These are phyloP conservation scores for Ramaria sp. DNA, from an alignment of 768 basidiomycete species.

Conservation along the genomic window DNA sequence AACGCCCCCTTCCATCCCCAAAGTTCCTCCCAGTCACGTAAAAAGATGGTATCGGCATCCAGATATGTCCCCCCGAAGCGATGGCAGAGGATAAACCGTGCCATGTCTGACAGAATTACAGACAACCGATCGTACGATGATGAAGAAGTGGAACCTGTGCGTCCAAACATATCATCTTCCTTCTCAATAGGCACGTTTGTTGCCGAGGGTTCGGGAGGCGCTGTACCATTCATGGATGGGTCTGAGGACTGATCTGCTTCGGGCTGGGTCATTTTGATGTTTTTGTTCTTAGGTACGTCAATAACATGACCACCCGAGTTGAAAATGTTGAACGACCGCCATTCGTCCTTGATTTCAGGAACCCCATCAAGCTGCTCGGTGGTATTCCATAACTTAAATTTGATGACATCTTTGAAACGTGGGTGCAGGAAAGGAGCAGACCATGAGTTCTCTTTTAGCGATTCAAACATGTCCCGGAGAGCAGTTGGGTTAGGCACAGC, in stretches of 20 bases:
- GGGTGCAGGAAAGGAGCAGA: slow-evolving; percentile 89
- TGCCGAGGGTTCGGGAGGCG: slow-evolving; percentile 13
- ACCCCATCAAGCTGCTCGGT: slow-evolving; percentile 92
- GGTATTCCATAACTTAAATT: slow-evolving; percentile 98
- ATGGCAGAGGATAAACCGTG: slow-evolving; percentile 93
- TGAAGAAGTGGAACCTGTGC: slow-evolving; percentile 81
- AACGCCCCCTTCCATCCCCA: slow-evolving; percentile 97
- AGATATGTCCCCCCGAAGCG: slow-evolving; percentile 95
- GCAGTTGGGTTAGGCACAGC: slow-evolving; percentile 79
- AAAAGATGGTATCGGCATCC: slow-evolving; percentile 90
- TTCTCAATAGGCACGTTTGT: slow-evolving; percentile 12
- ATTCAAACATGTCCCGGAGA: slow-evolving; percentile 68
- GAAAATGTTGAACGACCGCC: slow-evolving; percentile 78
- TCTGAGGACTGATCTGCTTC: neutral
- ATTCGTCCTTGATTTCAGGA: slow-evolving; percentile 82
- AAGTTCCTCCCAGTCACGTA: slow-evolving; percentile 97
- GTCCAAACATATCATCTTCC: slow-evolving; percentile 55
- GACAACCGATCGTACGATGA: slow-evolving; percentile 84
- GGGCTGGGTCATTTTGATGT: neutral
- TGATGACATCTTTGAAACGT: slow-evolving; percentile 83
- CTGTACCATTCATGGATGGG: slow-evolving; percentile 10
- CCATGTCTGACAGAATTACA: slow-evolving; percentile 94
- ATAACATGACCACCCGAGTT: slow-evolving; percentile 78
- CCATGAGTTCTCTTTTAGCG: slow-evolving; percentile 83
- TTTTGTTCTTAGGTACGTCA: slow-evolving; percentile 38